Evolutionary conservation across 495 filamentous ascomycete genomes (phyloP).

Genomic region (Tuber microsphaerosporum): DNA sequence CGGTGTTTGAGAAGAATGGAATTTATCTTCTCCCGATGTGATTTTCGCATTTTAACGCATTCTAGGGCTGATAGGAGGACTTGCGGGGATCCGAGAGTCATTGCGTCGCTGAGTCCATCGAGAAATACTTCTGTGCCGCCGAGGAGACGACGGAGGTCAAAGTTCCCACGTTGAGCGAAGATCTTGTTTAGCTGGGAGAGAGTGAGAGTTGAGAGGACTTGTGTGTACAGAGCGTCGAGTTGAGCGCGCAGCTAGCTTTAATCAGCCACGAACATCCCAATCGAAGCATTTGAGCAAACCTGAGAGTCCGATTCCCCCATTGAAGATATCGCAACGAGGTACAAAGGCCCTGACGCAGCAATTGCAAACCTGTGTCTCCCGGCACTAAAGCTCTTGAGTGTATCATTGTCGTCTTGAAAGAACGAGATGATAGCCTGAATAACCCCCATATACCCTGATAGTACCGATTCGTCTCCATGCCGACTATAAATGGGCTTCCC

Average conservation of each 20-base stretch:
- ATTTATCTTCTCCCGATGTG: conserved; percentile 78
- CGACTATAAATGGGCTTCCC: conserved; percentile 98
- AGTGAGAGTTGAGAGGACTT: conserved; percentile 91
- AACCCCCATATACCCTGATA: conserved; percentile 90
- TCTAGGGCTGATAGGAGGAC: conserved; percentile 83
- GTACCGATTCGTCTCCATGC: conserved; percentile 79
- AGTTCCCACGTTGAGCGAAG: conserved; percentile 83
- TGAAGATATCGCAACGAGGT: conserved; percentile 85
- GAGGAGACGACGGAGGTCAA: conserved; percentile 83
- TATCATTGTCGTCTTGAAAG: conserved; percentile 71
- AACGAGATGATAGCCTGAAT: conserved; percentile 95
- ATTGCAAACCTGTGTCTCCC: conserved; percentile 78
- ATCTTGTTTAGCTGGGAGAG: conserved; percentile 80
- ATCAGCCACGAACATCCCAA: neutral
- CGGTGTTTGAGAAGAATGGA: conserved; percentile 73
- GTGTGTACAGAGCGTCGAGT: conserved; percentile 92
- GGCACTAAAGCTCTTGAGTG: conserved; percentile 72
- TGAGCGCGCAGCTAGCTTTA: conserved; percentile 68
- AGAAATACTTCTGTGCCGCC: conserved; percentile 88
- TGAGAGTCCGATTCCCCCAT: conserved; percentile 73
- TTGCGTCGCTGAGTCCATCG: conserved; percentile 85
- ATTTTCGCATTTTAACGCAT: conserved; percentile 78
- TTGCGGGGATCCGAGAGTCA: conserved; percentile 85
- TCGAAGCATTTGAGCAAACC: conserved; percentile 8
- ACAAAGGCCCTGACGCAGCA: conserved; percentile 71